Conservation (phyloP, 495 filamentous ascomycete species). For the Polyplosphaeria fusca region DNA sequence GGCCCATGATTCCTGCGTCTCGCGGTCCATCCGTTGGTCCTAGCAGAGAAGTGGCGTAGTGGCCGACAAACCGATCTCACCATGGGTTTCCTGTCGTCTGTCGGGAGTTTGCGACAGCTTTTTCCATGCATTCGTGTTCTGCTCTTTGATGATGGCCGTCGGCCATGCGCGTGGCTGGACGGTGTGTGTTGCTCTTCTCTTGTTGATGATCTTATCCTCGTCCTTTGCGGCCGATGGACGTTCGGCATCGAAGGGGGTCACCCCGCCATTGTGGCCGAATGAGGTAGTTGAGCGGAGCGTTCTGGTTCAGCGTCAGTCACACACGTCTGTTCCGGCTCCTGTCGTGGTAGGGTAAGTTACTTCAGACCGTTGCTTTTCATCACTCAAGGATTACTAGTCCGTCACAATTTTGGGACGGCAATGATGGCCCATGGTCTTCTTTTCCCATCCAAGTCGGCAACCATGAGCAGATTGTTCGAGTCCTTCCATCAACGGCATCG, state of each 20-base stretch:
- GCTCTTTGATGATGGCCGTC: slow-evolving; percentile 10
- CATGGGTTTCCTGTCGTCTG: too few species aligned
- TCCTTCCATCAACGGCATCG: slow-evolving; percentile 55
- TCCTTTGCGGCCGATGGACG: too few species aligned
- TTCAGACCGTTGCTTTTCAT: background rate
- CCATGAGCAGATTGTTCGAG: slow-evolving; percentile 55
- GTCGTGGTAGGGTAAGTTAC: slow-evolving; percentile 17
- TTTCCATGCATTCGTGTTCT: background rate
- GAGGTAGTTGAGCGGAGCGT: background rate
- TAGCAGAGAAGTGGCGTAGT: too few species aligned
- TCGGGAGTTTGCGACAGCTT: too few species aligned
- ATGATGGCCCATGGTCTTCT: slow-evolving; percentile 38
- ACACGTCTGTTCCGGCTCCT: slow-evolving; percentile 18
- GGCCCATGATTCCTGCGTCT: too few species aligned
- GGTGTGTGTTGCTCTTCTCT: too few species aligned
- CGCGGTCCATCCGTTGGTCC: too few species aligned
- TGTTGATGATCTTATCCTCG: too few species aligned
- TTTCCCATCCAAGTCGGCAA: slow-evolving; percentile 57
- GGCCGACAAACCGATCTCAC: too few species aligned
- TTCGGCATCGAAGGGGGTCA: too few species aligned
- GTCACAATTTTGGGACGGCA: slow-evolving; percentile 29
- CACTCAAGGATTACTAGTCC: slow-evolving; percentile 2
- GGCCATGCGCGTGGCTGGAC: background rate
- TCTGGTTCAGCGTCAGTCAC: background rate
- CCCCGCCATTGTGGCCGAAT: too few species aligned